Evolutionary conservation across 2,329 filamentous ascomycete genomes (phyloP).

Genomic region (Chrysoporthe austroafricana): DNA sequence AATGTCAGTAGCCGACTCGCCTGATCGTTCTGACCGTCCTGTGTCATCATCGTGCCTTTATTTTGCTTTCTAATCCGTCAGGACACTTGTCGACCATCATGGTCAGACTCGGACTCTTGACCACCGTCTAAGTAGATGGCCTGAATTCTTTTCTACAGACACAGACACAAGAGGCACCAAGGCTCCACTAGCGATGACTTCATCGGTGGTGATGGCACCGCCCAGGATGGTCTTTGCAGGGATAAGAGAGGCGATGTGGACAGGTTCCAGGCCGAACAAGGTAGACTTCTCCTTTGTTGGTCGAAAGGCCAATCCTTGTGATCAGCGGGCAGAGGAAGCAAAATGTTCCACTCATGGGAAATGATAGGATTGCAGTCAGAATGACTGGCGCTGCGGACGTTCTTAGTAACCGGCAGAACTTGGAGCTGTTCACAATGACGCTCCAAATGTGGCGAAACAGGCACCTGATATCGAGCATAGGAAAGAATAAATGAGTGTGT

Average conservation of each 20-base stretch:
- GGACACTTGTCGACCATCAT: not conserved
- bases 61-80: not conserved
- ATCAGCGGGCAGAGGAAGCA: conserved; percentile 14
- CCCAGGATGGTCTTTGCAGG: not conserved
- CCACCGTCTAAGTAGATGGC: not conserved
- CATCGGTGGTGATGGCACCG: not conserved
- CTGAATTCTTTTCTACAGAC: not conserved
- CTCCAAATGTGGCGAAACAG: no score
- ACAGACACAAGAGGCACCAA: not conserved
- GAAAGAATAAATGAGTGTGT: no score
- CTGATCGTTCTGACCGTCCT: not conserved
- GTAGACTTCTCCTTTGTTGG: not conserved
- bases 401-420: not conserved
- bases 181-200: not conserved
- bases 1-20: not conserved
- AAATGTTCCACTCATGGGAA: not conserved
- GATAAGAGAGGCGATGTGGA: no score
- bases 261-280: no score
- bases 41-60: not conserved
- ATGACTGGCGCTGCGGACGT: conserved; percentile 1
- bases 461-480: no score
- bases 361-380: conserved; percentile 4
- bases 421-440: conserved; percentile 18
- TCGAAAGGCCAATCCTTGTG: conserved; percentile 13
- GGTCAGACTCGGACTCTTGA: not conserved